Conservation (phyloP, 495 filamentous ascomycete species). For the Penicillium steckii region DNA sequence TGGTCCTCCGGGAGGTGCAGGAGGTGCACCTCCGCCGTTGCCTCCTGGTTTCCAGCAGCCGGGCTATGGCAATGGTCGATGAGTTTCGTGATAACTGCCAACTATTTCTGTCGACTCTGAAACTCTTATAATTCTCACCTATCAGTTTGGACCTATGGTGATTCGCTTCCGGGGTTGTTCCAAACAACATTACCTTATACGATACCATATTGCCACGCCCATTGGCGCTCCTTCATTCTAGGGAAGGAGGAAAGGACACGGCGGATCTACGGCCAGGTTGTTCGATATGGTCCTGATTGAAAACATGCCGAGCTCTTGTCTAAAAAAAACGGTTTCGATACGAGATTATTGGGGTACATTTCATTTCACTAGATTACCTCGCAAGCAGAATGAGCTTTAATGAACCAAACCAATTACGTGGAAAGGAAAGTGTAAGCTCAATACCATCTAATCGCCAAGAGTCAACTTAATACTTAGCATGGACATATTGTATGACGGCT, state of each 20-base stretch:
- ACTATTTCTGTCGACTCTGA: neutral
- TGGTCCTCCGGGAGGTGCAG: slow-evolving; percentile 32
- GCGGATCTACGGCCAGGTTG: neutral
- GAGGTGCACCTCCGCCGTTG: slow-evolving; percentile 39
- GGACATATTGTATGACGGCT: no score
- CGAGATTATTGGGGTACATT: no score
- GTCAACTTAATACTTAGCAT: no score
- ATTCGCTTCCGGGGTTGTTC: no score
- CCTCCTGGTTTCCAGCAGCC: slow-evolving; percentile 53
- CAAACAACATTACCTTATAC: neutral
- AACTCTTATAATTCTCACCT: neutral
- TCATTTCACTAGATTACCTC: no score
- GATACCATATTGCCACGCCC: neutral
- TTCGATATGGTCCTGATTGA: neutral
- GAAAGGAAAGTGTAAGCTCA: neutral
- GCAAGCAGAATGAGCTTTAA: neutral
- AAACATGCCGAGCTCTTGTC: neutral
- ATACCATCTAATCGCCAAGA: neutral
- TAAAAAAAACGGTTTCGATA: no score
- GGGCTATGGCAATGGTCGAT: slow-evolving; percentile 45
- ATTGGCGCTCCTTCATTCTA: neutral
- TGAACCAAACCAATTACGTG: neutral
- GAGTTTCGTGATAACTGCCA: slow-evolving; percentile 10
- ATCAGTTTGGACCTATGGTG: neutral
- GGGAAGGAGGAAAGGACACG: neutral